These are phyloP conservation scores for Nannizziopsis barbatae DNA, from an alignment of 2,329 filamentous ascomycete species.

Conservation along the genomic window DNA sequence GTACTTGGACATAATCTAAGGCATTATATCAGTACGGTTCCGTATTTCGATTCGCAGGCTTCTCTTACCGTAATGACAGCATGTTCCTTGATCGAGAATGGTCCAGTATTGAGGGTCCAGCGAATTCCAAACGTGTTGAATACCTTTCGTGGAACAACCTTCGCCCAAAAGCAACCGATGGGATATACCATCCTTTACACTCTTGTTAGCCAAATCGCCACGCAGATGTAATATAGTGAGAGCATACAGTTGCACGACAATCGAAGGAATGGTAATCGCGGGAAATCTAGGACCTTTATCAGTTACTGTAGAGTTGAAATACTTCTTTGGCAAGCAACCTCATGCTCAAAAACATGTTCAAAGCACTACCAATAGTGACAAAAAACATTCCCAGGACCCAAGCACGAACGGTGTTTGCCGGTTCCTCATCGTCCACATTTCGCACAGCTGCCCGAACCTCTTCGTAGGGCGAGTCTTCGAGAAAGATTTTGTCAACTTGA, in stretches of 20 bases:
- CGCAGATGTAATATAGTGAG: slow-evolving; percentile 32
- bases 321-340: slow-evolving; percentile 29
- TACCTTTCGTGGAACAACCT: slow-evolving; percentile 27
- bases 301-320: background rate
- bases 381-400: slow-evolving; percentile 49
- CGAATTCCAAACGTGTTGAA: slow-evolving; percentile 31
- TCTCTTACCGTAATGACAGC: slow-evolving; percentile 38
- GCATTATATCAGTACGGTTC: slow-evolving; percentile 52
- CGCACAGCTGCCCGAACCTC: slow-evolving; percentile 51
- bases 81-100: slow-evolving; percentile 40
- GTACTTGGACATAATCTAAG: slow-evolving; percentile 55
- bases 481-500: slow-evolving; percentile 47
- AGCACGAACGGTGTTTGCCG: slow-evolving; percentile 49
- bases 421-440: slow-evolving; percentile 48
- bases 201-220: background rate
- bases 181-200: slow-evolving; percentile 47
- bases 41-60: slow-evolving; percentile 46
- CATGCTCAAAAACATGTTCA: slow-evolving; percentile 46
- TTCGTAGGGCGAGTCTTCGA: slow-evolving; percentile 53
- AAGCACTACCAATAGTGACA: slow-evolving; percentile 46
- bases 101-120: slow-evolving; percentile 35
- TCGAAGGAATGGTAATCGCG: slow-evolving; percentile 49
- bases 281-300: slow-evolving; percentile 27
- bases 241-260: slow-evolving; percentile 33
- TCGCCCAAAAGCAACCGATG: slow-evolving; percentile 32